phyloP scores from a whole-genome alignment of 2,329 filamentous ascomycete genomes.

The Xylaria sp. region DNA sequence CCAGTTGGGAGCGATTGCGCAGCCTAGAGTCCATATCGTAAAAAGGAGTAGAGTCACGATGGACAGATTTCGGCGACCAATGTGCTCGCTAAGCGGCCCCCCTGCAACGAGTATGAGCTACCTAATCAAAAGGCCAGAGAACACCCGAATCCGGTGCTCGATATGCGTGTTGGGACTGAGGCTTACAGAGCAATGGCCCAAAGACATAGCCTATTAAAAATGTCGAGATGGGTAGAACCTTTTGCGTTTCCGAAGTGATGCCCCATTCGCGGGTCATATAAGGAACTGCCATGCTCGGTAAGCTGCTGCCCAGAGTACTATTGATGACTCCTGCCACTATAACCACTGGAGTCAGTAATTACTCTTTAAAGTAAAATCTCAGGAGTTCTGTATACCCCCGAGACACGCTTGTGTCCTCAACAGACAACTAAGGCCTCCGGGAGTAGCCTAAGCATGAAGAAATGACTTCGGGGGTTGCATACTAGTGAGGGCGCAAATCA shows the following conservation, averaged over 20 bases:
- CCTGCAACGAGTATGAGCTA: conserved; percentile 54
- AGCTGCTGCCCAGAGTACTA: conserved; percentile 68
- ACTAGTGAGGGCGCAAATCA: conserved; percentile 60
- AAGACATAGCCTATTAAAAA: conserved; percentile 70
- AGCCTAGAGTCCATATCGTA: conserved; percentile 59
- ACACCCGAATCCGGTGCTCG: not conserved
- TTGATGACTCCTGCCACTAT: conserved; percentile 69
- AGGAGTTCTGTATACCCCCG: too few species aligned
- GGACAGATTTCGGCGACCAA: conserved; percentile 58
- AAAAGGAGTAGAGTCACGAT: conserved; percentile 55
- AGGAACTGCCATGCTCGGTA: conserved; percentile 67
- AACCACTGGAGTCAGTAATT: too few species aligned
- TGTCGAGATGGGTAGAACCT: conserved; percentile 64
- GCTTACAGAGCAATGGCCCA: conserved; percentile 46
- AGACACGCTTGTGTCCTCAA: too few species aligned
- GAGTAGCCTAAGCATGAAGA: too few species aligned
- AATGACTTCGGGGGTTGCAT: too few species aligned
- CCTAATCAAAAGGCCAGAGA: not conserved
- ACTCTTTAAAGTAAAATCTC: too few species aligned
- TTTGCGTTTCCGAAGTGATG: conserved; percentile 53
- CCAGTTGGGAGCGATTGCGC: conserved; percentile 60
- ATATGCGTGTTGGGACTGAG: not conserved
- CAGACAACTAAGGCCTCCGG: too few species aligned
- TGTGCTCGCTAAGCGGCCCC: conserved; percentile 70
- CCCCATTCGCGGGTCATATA: conserved; percentile 63